Base-by-base conservation (phyloP, 108 stramenopile genomes). In the Fistulifera pelliculosa region DNA sequence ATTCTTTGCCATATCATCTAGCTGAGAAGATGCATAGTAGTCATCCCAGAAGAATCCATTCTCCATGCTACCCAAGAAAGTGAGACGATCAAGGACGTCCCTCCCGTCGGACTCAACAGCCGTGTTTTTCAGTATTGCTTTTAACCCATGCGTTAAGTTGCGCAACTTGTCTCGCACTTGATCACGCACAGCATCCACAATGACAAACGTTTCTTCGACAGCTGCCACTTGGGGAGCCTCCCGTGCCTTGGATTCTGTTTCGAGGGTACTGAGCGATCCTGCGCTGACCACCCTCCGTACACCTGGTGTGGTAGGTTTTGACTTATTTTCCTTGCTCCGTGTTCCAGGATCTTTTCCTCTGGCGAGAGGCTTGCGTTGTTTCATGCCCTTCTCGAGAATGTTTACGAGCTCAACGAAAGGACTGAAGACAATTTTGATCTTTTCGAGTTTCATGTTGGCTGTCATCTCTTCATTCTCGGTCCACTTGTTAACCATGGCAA, bases 11-110 rank as follows among this genome's bases (percentile, higher is more conserved):
- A 94, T 65, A 17, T 73, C 71, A 68, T 98, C 91, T 12, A 96
- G 76, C 40, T 83, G 75, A 41, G 80, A 76, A 7, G 94, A 93
- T 27, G 97, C 95, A 62, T 98, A 98, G 1, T 63, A 72, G 61
- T 96, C 93, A 64, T 96, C 81, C 94, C 95, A 95, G 61, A 95
- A 85, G 77, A 98, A 98, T 17, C 94, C 97, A 56, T 90, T 89
- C 68, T 93, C 93, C 80, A 84, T 85, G 49, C 73, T 80, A 27
- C 90, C 65, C 14, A 94, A 58, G 61, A 90, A 90, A 0, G 94
- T 94, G 43, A 98, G 61, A 25, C 87, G 78, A 60, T 90, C 93
- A 56, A 76, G 45, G 7, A 92, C 69, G 56, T 91, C 86, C 42
- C 73, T 73, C 40, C 70, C 71, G 55, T 87, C 90, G 12, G 28